Percentiles rank a stretch among this genome's conserved stretches.
Evolutionary conservation across 129 eudicot genomes (phyloP).

Genomic region (Escallonia rubra): DNA sequence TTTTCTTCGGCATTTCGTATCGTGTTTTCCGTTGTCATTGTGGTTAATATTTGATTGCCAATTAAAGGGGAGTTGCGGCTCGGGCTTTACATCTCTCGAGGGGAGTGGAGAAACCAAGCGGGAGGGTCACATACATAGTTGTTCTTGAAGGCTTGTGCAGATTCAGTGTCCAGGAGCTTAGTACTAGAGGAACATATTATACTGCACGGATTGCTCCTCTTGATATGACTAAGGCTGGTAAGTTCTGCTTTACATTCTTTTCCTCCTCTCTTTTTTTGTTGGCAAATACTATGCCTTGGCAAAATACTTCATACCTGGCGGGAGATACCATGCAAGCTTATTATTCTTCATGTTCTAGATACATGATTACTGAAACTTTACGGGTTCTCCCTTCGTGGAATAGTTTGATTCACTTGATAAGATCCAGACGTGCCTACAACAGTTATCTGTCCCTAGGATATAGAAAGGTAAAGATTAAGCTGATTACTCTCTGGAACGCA

Average conservation of each 20-base stretch:
- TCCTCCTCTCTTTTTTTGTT: not conserved
- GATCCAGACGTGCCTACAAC: too few species aligned
- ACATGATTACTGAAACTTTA: too few species aligned
- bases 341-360: too few species aligned
- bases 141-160: conserved; percentile 98
- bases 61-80: conserved; percentile 94
- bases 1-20: not conserved
- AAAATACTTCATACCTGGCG: too few species aligned
- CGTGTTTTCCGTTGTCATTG: conserved; percentile 5
- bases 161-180: conserved; percentile 86
- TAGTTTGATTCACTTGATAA: too few species aligned
- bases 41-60: conserved; percentile 12
- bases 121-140: conserved; percentile 93
- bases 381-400: too few species aligned
- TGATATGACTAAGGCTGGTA: conserved; percentile 86
- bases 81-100: conserved; percentile 96
- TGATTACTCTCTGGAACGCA: too few species aligned
- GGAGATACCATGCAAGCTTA: too few species aligned
- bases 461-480: too few species aligned
- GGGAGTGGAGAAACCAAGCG: conserved; percentile 99
- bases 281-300: too few species aligned
- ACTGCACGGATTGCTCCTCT: conserved; percentile 85
- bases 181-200: conserved; percentile 79
- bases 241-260: conserved; percentile 7
- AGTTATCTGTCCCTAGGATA: too few species aligned